Base-by-base conservation (phyloP, 148 eudicot genomes). In the Tetragonia tetragonoides region DNA sequence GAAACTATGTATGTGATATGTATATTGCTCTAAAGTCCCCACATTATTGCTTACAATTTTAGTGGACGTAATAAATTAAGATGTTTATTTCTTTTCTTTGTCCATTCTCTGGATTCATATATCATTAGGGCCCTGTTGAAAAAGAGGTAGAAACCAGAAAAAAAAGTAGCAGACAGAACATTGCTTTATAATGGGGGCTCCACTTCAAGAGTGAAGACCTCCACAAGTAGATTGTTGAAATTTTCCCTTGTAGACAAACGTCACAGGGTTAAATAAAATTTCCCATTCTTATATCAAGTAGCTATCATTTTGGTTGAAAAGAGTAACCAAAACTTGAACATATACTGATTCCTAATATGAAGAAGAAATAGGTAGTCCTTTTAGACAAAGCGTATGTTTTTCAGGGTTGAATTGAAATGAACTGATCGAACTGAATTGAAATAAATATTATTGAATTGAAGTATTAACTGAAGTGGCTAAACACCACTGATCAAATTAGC, bases 151-250 rank as follows among this genome's bases (percentile, higher is more conserved):
- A 79, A 63, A 8, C 59, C 57, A 63, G 37, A 74, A 46, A 70
- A 70, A 71, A 81, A 81, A 77, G 80, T 81, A 64, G 79, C n/a
- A 72, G 84, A 81, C 77, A 81, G 61, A 81, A 57, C 77, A 18
- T 77, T 81, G 80, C 84, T 81, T 81, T 77, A 57, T 20, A 54
- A 3, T 34, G 74, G 84, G 69, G 73, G 77, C 84, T 72, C 80
- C 79, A 76, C 67, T 70, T 10, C 1, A 28, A 28, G 34, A 28
- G 34, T 28, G 34, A 65, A 24, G n/a, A 74, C 66, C 66, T 56
- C 78, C 39, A 49, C 75, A 65, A 75, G 69, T 51, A 69, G 59
- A 64, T 12, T 70, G 34, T 68, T 76, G 70, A 70, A 65, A 37
- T 61, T 62, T 74, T 47, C 7, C 66, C 61, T 7, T 46, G 16